Base-by-base conservation (phyloP, 331 rosid genomes). In the Acacia concinna region DNA sequence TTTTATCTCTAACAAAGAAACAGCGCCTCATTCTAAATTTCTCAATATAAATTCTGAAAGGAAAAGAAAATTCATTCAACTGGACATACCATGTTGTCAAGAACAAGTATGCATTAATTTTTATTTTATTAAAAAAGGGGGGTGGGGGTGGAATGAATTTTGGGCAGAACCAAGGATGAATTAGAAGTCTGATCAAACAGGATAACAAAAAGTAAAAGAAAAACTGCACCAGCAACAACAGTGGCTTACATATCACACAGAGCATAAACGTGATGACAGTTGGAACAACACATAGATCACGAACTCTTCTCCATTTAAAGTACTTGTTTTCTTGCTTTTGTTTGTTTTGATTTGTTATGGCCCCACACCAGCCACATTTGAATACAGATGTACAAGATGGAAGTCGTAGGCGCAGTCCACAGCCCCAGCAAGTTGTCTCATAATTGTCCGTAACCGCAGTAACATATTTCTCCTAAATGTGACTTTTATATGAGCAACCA, bases 321-420 rank as follows among this genome's bases (percentile, higher is more conserved):
- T 72, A 78, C 69, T 82, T 84, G 72, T 76, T 12, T 11, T 81
- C 91, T 32, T 73, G 78, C 77, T 89, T 87, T 62, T 47, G 41
- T 13, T 67, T 73, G 69, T 81, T 87, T 43, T 76, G 89, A 80
- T 84, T 80, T 18, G 91, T 89, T 76, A 91, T 75, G 40, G 96
- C 96, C 79, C 96, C 96, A 79, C 96, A 91, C 93, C 96, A 91
- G 71, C 90, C 93, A 77, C 96, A 91, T 78, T 91, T 91, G 87
- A 83, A 89, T 73, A 79, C 69, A 54, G 89, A 75, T 28, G 90
- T 65, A 46, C 63, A 65, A 35, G 88, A 78, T 34, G 91, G 88
- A 73, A 84, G 88, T 64, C 84, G 85, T 73, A 85, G 91, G 66
- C 77, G 86, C 76, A 87, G 72, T 63, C 96, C 96, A 77, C 96